Evolutionary conservation across 108 stramenopile genomes (phyloP).

Genomic region (Cyclotella atomus): DNA sequence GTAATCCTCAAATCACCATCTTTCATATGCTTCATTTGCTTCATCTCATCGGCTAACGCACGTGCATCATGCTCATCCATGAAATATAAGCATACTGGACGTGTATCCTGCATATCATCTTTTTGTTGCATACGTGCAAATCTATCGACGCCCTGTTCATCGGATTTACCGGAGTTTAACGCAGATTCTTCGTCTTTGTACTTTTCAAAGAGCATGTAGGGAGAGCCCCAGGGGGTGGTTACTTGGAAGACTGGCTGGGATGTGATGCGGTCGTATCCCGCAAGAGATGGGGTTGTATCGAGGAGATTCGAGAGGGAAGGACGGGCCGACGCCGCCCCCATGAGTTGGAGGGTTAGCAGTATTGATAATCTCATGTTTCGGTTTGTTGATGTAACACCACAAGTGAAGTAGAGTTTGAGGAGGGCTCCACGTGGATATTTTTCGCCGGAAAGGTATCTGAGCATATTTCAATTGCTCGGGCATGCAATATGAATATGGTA

Average conservation of each 20-base stretch:
- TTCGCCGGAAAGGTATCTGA: no score
- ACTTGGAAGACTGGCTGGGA: slow-evolving; percentile 87
- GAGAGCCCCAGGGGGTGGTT: slow-evolving; percentile 81
- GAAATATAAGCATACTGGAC: slow-evolving; percentile 73
- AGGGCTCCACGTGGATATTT: no score
- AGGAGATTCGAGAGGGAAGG: slow-evolving; percentile 46
- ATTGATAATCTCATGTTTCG: background rate
- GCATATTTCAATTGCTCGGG: no score
- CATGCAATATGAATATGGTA: no score
- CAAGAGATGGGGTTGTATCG: slow-evolving; percentile 40
- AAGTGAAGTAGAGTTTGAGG: background rate
- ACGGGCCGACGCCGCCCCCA: background rate
- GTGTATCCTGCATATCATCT: slow-evolving; percentile 60
- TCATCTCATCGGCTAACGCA: slow-evolving; percentile 73
- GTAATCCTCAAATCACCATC: slow-evolving; percentile 72
- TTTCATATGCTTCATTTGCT: slow-evolving; percentile 81
- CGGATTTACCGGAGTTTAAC: slow-evolving; percentile 14
- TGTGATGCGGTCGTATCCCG: slow-evolving; percentile 75
- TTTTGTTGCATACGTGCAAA: slow-evolving; percentile 54
- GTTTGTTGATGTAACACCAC: background rate
- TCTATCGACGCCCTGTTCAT: slow-evolving; percentile 35
- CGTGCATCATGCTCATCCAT: slow-evolving; percentile 86
- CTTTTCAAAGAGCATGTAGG: slow-evolving; percentile 87
- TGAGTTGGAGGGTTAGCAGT: slow-evolving; percentile 12
- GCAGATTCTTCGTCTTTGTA: slow-evolving; percentile 53